phyloP scores from a whole-genome alignment of 208 protist genomes.

The Phytomonas sp. region DNA sequence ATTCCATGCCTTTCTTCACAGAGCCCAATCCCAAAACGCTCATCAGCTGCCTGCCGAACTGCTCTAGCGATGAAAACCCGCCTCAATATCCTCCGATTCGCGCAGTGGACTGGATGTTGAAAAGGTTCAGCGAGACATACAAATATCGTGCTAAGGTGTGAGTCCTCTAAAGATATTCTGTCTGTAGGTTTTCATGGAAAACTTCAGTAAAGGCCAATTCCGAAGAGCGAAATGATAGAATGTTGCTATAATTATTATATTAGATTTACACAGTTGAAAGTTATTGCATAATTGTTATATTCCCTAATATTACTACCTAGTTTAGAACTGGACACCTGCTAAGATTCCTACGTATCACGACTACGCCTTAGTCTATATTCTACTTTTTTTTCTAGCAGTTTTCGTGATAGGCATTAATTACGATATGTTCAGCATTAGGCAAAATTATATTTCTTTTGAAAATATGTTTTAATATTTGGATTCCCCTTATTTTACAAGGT shows the following conservation, averaged over 20 bases:
- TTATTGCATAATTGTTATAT: background rate
- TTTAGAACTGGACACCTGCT: background rate
- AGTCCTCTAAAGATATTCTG: background rate
- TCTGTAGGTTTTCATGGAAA: background rate
- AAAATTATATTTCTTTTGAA: no score
- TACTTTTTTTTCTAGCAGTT: slow-evolving; percentile 5
- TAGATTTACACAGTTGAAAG: background rate
- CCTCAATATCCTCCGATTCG: slow-evolving; percentile 44
- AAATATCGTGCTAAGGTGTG: slow-evolving; percentile 22
- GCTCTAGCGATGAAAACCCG: slow-evolving; percentile 45
- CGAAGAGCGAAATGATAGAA: background rate
- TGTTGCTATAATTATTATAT: background rate
- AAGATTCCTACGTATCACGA: slow-evolving; percentile 1
- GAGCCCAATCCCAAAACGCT: slow-evolving; percentile 65
- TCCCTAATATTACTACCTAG: slow-evolving; percentile 11
- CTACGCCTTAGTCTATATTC: slow-evolving; percentile 2
- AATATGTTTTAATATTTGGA: no score
- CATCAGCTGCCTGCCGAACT: slow-evolving; percentile 59
- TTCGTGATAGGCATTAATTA: background rate
- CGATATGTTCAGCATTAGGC: background rate
- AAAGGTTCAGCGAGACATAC: slow-evolving; percentile 68
- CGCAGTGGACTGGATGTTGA: slow-evolving; percentile 56
- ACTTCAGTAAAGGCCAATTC: background rate
- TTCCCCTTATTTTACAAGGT: background rate
- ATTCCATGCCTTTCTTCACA: slow-evolving; percentile 81